phyloP scores from a whole-genome alignment of 305 asterid genomes.

The Fraxinus dipetala region DNA sequence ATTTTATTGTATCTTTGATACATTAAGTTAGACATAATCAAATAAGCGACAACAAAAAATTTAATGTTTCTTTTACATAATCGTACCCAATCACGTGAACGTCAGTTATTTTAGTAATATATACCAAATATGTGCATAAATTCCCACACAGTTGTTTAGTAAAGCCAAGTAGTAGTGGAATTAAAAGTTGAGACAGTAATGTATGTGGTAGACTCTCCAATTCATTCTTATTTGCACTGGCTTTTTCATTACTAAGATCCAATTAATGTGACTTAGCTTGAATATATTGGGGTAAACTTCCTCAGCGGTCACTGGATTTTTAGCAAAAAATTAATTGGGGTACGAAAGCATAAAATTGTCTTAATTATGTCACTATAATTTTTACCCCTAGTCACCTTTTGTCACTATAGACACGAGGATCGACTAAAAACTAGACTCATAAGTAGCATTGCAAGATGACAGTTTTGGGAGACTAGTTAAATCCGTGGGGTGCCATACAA shows the following conservation, averaged over 20 bases:
- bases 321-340: background rate
- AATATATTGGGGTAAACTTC: background rate
- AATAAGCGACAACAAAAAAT: too few species aligned
- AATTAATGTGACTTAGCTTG: background rate
- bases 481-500: background rate
- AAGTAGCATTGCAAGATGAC: too few species aligned
- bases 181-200: too few species aligned
- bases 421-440: background rate
- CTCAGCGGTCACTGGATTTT: background rate
- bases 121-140: too few species aligned
- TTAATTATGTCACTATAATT: too few species aligned
- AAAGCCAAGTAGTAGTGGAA: too few species aligned
- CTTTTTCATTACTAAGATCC: background rate
- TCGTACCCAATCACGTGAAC: background rate
- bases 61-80: background rate
- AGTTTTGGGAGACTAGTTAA: background rate
- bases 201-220: too few species aligned
- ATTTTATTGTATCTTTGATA: background rate
- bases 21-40: too few species aligned
- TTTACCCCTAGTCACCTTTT: background rate
- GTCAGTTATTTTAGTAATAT: too few species aligned
- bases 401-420: background rate
- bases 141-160: too few species aligned
- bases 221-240: background rate
- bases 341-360: background rate